Evolutionary conservation across 1,284 basidiomycete species (phyloP).

Genomic region (Megacollybia platyphylla): DNA sequence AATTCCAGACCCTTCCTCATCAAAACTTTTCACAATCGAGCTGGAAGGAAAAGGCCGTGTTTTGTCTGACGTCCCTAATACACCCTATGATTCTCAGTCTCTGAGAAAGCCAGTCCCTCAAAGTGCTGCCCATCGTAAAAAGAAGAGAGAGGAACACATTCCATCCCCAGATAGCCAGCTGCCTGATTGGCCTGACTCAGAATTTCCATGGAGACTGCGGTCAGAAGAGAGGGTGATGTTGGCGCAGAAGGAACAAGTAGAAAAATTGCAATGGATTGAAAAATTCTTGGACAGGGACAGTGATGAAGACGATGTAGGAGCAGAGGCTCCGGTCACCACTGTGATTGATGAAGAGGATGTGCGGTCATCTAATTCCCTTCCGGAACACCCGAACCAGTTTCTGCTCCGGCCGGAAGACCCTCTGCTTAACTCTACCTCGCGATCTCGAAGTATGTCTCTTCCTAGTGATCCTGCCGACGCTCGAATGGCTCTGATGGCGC

Average conservation of each 20-base stretch:
- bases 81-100: slow-evolving; percentile 16
- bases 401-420: slow-evolving; percentile 16
- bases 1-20: neutral
- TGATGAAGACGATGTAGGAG: slow-evolving; percentile 30
- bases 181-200: slow-evolving; percentile 65
- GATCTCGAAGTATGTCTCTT: slow-evolving; percentile 20
- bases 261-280: slow-evolving; percentile 43
- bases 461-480: slow-evolving; percentile 59
- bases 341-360: slow-evolving; percentile 8
- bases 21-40: slow-evolving; percentile 41
- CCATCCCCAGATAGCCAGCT: slow-evolving; percentile 9
- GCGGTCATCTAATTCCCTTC: slow-evolving; percentile 5
- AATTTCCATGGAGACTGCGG: slow-evolving; percentile 63
- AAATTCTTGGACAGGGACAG: slow-evolving; percentile 49
- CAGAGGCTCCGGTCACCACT: slow-evolving; percentile 16
- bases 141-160: slow-evolving; percentile 8
- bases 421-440: slow-evolving; percentile 12
- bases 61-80: slow-evolving; percentile 28
- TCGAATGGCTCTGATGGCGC: slow-evolving; percentile 57
- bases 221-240: slow-evolving; percentile 36
- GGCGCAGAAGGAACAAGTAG: slow-evolving; percentile 38
- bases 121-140: slow-evolving; percentile 15
- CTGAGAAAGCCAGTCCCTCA: slow-evolving; percentile 14
- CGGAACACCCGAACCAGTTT: slow-evolving; percentile 4
- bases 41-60: slow-evolving; percentile 60